phyloP scores from a whole-genome alignment of 768 basidiomycete species.

The Mycena metata region DNA sequence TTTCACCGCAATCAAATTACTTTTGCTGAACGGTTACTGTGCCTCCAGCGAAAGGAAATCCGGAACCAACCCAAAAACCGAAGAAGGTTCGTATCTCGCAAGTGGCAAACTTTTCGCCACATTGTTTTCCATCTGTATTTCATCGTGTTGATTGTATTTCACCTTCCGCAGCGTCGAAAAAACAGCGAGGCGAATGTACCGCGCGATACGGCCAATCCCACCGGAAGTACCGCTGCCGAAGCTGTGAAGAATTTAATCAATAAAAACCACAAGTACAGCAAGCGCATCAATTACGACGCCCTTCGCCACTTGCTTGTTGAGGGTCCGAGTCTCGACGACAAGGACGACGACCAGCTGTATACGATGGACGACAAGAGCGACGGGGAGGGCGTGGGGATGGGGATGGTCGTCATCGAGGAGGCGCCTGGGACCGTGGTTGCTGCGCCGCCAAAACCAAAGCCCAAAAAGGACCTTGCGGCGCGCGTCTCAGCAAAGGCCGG shows the following conservation, averaged over 20 bases:
- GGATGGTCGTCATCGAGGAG: constrained; percentile 60
- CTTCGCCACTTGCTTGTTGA: constrained; percentile 83
- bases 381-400: constrained; percentile 45
- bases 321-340: constrained; percentile 57
- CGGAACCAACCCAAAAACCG: constrained; percentile 62
- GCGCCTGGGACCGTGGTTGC: constrained; percentile 54
- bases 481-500: constrained; percentile 5
- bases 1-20: constrained; percentile 16
- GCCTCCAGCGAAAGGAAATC: constrained; percentile 74
- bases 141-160: constrained; percentile 28
- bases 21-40: constrained; percentile 59
- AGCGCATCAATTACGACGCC: constrained; percentile 94
- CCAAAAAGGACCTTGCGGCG: constrained; percentile 41
- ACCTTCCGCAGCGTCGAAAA: constrained; percentile 73
- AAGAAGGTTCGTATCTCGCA: constrained; percentile 81
- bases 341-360: constrained; percentile 59
- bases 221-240: constrained; percentile 80
- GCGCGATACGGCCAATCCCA: constrained; percentile 79
- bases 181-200: constrained; percentile 66
- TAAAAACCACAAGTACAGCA: constrained; percentile 90
- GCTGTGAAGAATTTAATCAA: constrained; percentile 83
- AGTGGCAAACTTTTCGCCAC: constrained; percentile 46
- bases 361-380: constrained; percentile 58
- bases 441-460: constrained; percentile 42
- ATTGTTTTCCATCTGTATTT: constrained; percentile 35